phyloP scores from a whole-genome alignment of 345 rosid species.

The Syzygium grande region DNA sequence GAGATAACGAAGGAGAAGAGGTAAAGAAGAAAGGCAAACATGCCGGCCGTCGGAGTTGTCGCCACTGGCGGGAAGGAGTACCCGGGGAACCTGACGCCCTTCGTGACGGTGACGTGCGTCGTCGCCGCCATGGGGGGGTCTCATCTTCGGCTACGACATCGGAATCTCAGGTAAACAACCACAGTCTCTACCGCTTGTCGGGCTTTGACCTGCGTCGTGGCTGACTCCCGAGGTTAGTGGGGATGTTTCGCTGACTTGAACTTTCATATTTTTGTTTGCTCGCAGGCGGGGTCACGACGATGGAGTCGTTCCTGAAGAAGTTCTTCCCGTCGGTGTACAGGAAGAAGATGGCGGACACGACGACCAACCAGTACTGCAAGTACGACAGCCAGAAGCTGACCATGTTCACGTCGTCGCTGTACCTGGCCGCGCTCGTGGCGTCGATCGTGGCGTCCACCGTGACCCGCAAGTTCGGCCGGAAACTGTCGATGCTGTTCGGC shows the following conservation, averaged over 20 bases:
- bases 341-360: conserved; percentile 29
- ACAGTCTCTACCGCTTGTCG: neutral
- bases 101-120: conserved; percentile 64
- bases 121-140: conserved; percentile 98
- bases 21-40: conserved; percentile 1
- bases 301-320: conserved; percentile 53
- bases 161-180: conserved; percentile 70
- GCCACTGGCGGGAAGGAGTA: conserved; percentile 47
- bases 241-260: neutral
- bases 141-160: conserved; percentile 91
- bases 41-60: conserved; percentile 49
- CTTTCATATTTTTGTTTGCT: neutral
- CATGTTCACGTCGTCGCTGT: conserved; percentile 88
- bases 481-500: conserved; percentile 80
- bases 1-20: neutral
- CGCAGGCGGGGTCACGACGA: conserved; percentile 91
- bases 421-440: conserved; percentile 71
- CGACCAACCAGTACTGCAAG: conserved; percentile 68
- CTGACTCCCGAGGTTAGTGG: neutral
- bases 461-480: conserved; percentile 71
- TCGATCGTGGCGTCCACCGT: conserved; percentile 77
- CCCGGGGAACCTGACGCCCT: conserved; percentile 81
- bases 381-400: conserved; percentile 68
- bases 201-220: neutral
- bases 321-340: conserved; percentile 66